These are phyloP conservation scores for Emmonsia crescens DNA, from an alignment of 2,329 filamentous ascomycete species.

Conservation along the genomic window DNA sequence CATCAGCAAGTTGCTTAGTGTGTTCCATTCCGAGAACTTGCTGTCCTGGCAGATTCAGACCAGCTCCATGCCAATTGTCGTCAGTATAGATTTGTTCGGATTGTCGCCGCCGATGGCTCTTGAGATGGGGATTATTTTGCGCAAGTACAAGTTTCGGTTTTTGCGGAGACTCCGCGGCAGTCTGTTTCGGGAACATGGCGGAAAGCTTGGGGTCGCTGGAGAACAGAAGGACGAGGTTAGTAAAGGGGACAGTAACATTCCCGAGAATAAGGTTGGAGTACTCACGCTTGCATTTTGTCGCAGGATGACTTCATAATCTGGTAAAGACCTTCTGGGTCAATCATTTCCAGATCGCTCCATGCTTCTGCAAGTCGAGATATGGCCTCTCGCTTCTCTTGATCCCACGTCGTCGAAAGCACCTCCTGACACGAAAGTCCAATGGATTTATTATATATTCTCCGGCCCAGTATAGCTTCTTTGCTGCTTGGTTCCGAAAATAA, in stretches of 20 bases:
- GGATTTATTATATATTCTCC: slow-evolving; percentile 68
- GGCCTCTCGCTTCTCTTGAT: slow-evolving; percentile 65
- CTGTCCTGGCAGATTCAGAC: slow-evolving; percentile 45
- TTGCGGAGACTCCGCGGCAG: slow-evolving; percentile 35
- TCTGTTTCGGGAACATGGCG: slow-evolving; percentile 15
- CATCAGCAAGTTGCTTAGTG: slow-evolving; percentile 76
- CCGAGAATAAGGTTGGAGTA: background rate
- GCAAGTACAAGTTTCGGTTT: slow-evolving; percentile 61
- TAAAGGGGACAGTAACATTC: background rate
- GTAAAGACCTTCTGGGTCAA: slow-evolving; percentile 84
- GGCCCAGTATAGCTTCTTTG: slow-evolving; percentile 75
- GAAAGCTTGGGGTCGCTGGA: slow-evolving; percentile 22
- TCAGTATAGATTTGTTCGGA: slow-evolving; percentile 27
- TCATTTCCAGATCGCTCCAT: slow-evolving; percentile 69
- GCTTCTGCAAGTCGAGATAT: slow-evolving; percentile 75
- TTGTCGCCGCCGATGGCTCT: slow-evolving; percentile 61
- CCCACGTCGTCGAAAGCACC: slow-evolving; percentile 66
- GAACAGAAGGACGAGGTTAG: background rate
- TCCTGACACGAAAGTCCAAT: slow-evolving; percentile 78
- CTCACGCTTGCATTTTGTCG: slow-evolving; percentile 51
- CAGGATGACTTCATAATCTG: slow-evolving; percentile 70
- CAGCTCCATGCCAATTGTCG: slow-evolving; percentile 26
- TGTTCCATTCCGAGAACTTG: slow-evolving; percentile 74
- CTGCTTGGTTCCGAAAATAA: slow-evolving; percentile 30
- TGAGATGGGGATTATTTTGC: slow-evolving; percentile 74